These are phyloP conservation scores for Nitzschia palea DNA, from an alignment of 108 stramenopile species.

Conservation along the genomic window DNA sequence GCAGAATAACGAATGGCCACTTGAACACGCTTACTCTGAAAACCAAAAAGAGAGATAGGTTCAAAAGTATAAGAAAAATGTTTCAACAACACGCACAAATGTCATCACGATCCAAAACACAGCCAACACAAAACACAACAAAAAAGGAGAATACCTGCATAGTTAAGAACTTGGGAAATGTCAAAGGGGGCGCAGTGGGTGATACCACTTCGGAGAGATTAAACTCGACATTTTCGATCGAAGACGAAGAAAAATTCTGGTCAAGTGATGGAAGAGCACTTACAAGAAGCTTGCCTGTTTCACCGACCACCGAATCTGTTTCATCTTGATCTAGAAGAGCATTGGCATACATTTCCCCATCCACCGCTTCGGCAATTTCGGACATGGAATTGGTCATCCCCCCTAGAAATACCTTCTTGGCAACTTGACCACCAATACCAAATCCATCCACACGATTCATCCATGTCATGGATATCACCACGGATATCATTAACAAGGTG, in stretches of 20 bases:
- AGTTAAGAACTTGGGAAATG: constrained; percentile 61
- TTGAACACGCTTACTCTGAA: constrained; percentile 47
- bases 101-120: not conserved
- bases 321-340: not conserved
- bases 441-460: not conserved
- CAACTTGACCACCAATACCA: not conserved
- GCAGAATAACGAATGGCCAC: constrained; percentile 74
- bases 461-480: too few species aligned
- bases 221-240: too few species aligned
- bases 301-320: not conserved
- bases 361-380: constrained; percentile 9
- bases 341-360: not conserved
- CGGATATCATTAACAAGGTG: too few species aligned
- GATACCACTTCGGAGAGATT: not conserved
- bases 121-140: not conserved
- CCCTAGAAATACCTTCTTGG: not conserved
- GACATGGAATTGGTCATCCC: not conserved
- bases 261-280: too few species aligned
- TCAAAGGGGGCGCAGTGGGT: constrained; percentile 41
- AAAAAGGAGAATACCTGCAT: constrained; percentile 55
- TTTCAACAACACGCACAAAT: not conserved
- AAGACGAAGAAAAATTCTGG: too few species aligned
- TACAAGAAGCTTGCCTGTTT: constrained; percentile 7
- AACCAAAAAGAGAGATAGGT: not conserved
- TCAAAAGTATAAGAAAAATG: not conserved